Evolutionary conservation across 306 rosid species (phyloP).

Genomic region (Cicer yamashitae): DNA sequence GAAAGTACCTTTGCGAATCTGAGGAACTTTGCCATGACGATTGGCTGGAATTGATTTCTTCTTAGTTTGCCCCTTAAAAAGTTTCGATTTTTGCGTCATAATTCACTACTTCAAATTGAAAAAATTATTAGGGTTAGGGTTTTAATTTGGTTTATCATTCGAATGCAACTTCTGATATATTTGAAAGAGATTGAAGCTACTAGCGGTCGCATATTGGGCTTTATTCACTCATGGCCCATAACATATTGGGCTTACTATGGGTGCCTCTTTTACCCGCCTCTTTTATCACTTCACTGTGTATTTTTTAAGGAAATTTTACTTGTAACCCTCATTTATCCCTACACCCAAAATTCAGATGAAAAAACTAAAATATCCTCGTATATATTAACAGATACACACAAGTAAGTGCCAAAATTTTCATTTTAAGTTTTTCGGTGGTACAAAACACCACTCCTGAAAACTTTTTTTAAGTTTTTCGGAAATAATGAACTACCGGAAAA

Average conservation of each 20-base stretch:
- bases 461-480: no score
- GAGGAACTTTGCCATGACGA: slow-evolving; percentile 79
- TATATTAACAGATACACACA: no score
- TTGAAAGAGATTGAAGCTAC: not conserved
- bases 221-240: not conserved
- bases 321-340: no score
- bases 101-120: slow-evolving; percentile 8
- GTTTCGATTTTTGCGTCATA: slow-evolving; percentile 79
- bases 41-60: slow-evolving; percentile 73
- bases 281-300: no score
- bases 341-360: no score
- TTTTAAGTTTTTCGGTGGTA: no score
- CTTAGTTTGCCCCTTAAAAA: slow-evolving; percentile 81
- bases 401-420: no score
- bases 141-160: not conserved
- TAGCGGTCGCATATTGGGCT: not conserved
- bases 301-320: no score
- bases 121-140: slow-evolving; percentile 25
- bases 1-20: slow-evolving; percentile 65
- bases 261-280: no score
- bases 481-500: no score
- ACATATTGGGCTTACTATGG: not conserved
- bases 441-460: no score
- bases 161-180: not conserved
- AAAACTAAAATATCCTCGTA: no score